These are phyloP conservation scores for Trichoderma arundinaceum DNA, from an alignment of 2,329 filamentous ascomycete genomes.

Conservation along the genomic window DNA sequence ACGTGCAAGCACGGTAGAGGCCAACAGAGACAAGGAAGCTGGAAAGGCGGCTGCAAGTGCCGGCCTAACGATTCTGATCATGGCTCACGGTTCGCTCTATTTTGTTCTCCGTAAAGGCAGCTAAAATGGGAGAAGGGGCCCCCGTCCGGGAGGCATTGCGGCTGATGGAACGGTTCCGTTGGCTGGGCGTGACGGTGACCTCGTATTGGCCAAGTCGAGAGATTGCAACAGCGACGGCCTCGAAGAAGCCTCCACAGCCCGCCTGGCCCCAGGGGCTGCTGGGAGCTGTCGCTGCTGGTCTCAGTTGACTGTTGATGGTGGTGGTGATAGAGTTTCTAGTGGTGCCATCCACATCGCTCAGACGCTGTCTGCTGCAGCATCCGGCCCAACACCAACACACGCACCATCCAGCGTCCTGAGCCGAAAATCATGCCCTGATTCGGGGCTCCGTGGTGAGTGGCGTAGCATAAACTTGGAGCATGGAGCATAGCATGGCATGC, in stretches of 20 bases:
- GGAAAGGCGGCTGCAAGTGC: constrained; percentile 12
- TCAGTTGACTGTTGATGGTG: background rate
- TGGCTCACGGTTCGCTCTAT: background rate
- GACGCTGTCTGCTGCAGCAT: too few species aligned
- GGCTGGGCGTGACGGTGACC: constrained; percentile 6
- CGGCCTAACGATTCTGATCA: constrained; percentile 3
- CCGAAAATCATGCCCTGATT: constrained; percentile 25
- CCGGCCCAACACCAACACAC: background rate
- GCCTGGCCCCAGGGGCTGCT: background rate
- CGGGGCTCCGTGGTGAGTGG: constrained; percentile 11
- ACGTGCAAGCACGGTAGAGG: constrained; percentile 16
- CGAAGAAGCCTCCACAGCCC: background rate
- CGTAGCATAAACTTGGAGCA: background rate
- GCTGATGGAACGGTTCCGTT: constrained; percentile 21
- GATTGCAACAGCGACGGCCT: constrained; percentile 25
- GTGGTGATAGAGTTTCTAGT: background rate
- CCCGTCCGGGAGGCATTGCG: constrained; percentile 14
- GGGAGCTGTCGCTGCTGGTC: background rate
- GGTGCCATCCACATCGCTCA: background rate
- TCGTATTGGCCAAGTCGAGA: constrained; percentile 21
- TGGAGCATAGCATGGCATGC: constrained; percentile 1
- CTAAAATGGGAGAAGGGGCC: constrained; percentile 13
- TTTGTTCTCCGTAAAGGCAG: background rate
- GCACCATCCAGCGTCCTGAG: background rate
- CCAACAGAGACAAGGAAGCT: constrained; percentile 13